phyloP scores from a whole-genome alignment of 345 rosid genomes.

The Melastoma malabathricum region DNA sequence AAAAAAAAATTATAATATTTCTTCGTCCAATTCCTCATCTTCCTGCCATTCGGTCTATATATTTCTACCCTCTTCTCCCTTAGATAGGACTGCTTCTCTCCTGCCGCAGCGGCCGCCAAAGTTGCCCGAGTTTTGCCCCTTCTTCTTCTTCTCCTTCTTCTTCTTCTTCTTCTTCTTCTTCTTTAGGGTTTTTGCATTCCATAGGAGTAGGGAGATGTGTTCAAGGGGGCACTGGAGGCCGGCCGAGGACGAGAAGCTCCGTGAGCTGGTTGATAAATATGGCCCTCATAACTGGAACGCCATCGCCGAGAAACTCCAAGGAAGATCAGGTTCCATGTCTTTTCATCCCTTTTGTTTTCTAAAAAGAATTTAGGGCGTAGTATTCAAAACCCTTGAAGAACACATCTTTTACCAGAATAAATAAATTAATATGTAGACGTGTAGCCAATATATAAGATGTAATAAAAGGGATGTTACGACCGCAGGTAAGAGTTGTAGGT shows the following conservation, averaged over 20 bases:
- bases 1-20: no score
- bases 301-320: slow-evolving; percentile 30
- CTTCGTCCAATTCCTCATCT: no score
- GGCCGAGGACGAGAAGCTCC: slow-evolving; percentile 31
- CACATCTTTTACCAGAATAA: no score
- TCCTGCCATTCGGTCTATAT: background rate
- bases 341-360: background rate
- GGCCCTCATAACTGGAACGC: slow-evolving; percentile 46
- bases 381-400: no score
- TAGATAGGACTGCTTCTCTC: slow-evolving; percentile 7
- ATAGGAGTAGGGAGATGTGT: slow-evolving; percentile 9
- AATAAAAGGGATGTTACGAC: no score
- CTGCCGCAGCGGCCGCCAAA: background rate
- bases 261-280: slow-evolving; percentile 24
- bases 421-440: no score
- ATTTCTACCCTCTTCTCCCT: background rate
- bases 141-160: background rate
- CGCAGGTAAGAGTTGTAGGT: slow-evolving; percentile 84
- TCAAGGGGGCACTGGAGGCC: slow-evolving; percentile 46
- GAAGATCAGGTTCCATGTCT: slow-evolving; percentile 25
- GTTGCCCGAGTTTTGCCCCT: no score
- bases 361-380: no score
- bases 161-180: background rate
- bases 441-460: no score
- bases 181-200: background rate